Base-by-base conservation (phyloP, 2,329 filamentous ascomycete genomes). In the Byssoonygena ceratinophila region DNA sequence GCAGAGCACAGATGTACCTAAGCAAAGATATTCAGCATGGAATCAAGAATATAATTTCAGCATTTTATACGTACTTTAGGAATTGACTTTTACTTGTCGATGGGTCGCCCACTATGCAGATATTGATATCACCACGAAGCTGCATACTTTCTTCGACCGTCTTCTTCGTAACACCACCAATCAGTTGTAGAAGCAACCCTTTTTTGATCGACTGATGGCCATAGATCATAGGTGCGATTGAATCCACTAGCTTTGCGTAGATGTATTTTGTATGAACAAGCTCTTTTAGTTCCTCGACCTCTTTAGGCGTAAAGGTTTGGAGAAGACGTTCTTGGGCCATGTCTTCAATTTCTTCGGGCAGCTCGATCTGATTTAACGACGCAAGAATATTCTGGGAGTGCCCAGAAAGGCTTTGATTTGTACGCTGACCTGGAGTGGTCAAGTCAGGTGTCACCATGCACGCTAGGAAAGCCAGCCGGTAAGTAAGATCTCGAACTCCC, bases 131-230 rank as follows among this genome's bases (percentile, higher is more conserved):
- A 60, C 92, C 92, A 78, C 92, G 83, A 40, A 98, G 78, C 58
- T 90, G 82, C 88, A 98, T 95, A 57, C 88, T 91, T 71, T 98
- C 92, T 47, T 66, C 60, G 0, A 88, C 79, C 0, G 92, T 98
- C 20, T 80, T 80, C 69, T 98, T 98, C 70, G 83, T 82, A 1
- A 98, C 87, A 74, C 92, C 92, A n/a, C 89, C 87, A 79, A 98
- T 88, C 44, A 98, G 77, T 68, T 98, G 92, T 39, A 98, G 76
- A 6, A 98, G 78, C 22, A 98, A 75, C 27, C 92, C 92, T 70
- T 98, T 98, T 74, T 98, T 98, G 64, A 98, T 91, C 53, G 96
- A 88, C 57, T 92, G 88, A 66, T 98, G 92, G 12, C 92, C 92
- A 63, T 95, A 98, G 2, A 98, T 90, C 78, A 91, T 98, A 1